Percentiles rank a stretch among this genome's conserved stretches.
Conservation (phyloP, 2,329 filamentous ascomycete species). For the Cryphonectria nitschkei region DNA sequence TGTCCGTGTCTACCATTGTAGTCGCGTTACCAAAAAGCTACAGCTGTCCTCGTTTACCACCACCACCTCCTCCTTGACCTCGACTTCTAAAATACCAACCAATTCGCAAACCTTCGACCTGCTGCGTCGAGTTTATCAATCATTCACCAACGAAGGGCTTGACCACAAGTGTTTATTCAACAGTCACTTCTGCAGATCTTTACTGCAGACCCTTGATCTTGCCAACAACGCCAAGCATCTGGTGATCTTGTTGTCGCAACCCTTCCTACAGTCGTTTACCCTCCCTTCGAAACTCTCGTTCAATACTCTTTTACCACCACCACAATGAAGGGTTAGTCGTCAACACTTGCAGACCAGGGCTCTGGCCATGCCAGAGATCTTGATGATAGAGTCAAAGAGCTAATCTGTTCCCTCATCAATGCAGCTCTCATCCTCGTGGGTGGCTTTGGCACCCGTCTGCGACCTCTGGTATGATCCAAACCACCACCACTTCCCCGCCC, state of each 20-base stretch:
- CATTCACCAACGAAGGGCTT: not conserved
- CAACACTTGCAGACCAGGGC: not conserved
- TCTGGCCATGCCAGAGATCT: not conserved
- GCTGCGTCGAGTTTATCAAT: not conserved
- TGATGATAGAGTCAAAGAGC: constrained; percentile 4
- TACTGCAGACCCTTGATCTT: not conserved
- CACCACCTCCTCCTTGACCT: constrained; percentile 10
- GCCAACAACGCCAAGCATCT: constrained; percentile 19
- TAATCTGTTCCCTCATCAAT: constrained; percentile 31
- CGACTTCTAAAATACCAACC: constrained; percentile 2
- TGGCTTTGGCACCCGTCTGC: constrained; percentile 96
- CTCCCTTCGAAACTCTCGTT: constrained; percentile 22
- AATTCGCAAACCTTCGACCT: not conserved
- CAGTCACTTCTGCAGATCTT: not conserved
- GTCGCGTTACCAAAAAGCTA: constrained; percentile 10
- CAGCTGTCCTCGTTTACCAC: constrained; percentile 18
- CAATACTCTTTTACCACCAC: constrained; percentile 2
- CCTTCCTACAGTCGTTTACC: constrained; percentile 10
- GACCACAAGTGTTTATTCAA: not conserved
- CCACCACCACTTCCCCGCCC: not conserved
- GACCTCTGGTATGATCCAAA: constrained; percentile 76
- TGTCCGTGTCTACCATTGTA: not conserved
- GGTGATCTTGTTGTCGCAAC: constrained; percentile 9
- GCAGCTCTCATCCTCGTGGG: constrained; percentile 97
- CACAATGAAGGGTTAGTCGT: constrained; percentile 29